phyloP scores from a whole-genome alignment of 345 rosid species.

The Lepidium sativum region DNA sequence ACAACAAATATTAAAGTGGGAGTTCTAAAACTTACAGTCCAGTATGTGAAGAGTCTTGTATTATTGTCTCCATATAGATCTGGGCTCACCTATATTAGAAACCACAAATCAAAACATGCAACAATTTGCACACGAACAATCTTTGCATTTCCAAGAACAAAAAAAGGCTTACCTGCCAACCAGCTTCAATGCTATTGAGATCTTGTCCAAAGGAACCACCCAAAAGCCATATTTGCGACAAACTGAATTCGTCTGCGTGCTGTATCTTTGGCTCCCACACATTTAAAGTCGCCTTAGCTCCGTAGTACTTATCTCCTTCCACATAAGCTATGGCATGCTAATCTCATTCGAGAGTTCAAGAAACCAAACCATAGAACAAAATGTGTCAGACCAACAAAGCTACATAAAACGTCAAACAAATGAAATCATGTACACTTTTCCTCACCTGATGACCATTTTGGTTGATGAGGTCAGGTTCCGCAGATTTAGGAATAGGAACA shows the following conservation, averaged over 20 bases:
- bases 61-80: slow-evolving; percentile 99
- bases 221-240: slow-evolving; percentile 91
- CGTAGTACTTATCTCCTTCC: slow-evolving; percentile 79
- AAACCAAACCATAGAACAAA: not conserved
- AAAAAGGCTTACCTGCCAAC: slow-evolving; percentile 72
- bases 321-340: slow-evolving; percentile 97
- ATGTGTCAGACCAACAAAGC: not conserved
- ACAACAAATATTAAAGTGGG: not conserved
- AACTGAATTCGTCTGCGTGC: slow-evolving; percentile 81
- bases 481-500: slow-evolving; percentile 78
- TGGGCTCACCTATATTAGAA: slow-evolving; percentile 71
- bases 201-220: slow-evolving; percentile 99
- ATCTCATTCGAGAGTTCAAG: slow-evolving; percentile 12
- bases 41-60: slow-evolving; percentile 96
- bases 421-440: not conserved
- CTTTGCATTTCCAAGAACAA: not conserved
- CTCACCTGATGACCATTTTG: slow-evolving; percentile 90
- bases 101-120: not conserved
- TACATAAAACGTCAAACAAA: not conserved
- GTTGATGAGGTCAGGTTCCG: slow-evolving; percentile 69
- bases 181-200: slow-evolving; percentile 99
- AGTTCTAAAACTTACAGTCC: slow-evolving; percentile 66
- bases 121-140: not conserved
- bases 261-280: slow-evolving; percentile 98
- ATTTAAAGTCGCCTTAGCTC: slow-evolving; percentile 93